Evolutionary conservation across 1,139 yeast genomes (phyloP).

Genomic region (Scheffersomyces quercinus): DNA sequence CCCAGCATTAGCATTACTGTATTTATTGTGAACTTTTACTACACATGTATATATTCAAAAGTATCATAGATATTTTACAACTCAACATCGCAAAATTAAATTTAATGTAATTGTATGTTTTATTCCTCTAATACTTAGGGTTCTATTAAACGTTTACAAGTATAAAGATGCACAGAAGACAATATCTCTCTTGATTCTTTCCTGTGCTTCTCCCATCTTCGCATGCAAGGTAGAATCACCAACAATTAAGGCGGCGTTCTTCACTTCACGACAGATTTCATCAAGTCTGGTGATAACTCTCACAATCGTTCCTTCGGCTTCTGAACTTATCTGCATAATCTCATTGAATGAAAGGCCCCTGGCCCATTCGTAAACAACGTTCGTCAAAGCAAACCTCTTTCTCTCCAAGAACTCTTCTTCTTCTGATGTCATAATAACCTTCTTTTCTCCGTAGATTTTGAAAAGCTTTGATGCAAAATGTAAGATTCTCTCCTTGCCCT

Average conservation of each 20-base stretch:
- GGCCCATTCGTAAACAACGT: slow-evolving; percentile 98
- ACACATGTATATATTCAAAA: neutral
- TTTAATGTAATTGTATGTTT: too few species aligned
- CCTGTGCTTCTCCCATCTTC: slow-evolving; percentile 92
- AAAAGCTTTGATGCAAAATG: slow-evolving; percentile 69
- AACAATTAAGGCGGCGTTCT: slow-evolving; percentile 89
- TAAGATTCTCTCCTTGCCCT: slow-evolving; percentile 69
- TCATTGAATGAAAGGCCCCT: slow-evolving; percentile 89
- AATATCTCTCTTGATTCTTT: slow-evolving; percentile 90
- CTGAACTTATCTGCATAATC: slow-evolving; percentile 83
- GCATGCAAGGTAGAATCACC: slow-evolving; percentile 88
- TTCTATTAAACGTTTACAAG: slow-evolving; percentile 40
- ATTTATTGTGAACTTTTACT: neutral
- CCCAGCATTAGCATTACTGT: neutral
- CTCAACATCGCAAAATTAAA: too few species aligned
- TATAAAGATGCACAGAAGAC: slow-evolving; percentile 96
- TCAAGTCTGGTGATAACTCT: slow-evolving; percentile 92
- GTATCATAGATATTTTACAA: too few species aligned
- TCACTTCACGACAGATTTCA: slow-evolving; percentile 93
- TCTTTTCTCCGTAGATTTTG: slow-evolving; percentile 63
- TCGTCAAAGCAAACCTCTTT: slow-evolving; percentile 85
- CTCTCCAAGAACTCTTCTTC: slow-evolving; percentile 83
- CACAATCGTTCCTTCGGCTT: slow-evolving; percentile 97
- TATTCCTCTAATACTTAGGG: too few species aligned
- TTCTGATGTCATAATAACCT: slow-evolving; percentile 76